Conservation (phyloP, 129 eudicot species). For the Saposhnikovia divaricata region DNA sequence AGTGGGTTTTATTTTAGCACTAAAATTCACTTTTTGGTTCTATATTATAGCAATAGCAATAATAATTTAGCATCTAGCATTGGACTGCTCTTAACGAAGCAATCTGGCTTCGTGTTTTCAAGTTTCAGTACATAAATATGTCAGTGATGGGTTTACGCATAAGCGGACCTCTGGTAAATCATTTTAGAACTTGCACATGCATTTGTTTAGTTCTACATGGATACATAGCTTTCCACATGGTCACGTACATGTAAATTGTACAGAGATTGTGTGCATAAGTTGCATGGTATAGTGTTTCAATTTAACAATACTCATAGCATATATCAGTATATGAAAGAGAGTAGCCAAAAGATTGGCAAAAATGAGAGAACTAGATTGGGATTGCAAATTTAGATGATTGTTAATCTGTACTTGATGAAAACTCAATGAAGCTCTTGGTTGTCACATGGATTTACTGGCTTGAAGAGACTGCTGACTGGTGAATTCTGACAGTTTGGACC, state of each 20-base stretch:
- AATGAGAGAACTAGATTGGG: background rate
- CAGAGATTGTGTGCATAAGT: slow-evolving; percentile 8
- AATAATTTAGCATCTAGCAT: too few relatives aligned
- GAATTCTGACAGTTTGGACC: slow-evolving; percentile 77
- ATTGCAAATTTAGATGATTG: slow-evolving; percentile 33
- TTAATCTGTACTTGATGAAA: slow-evolving; percentile 10
- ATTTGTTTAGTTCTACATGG: background rate
- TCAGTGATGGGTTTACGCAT: background rate
- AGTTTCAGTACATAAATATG: background rate
- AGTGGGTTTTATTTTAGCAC: too few relatives aligned
- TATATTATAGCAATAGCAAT: too few relatives aligned
- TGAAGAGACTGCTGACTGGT: slow-evolving; percentile 6
- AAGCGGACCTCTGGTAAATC: background rate
- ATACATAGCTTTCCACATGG: slow-evolving; percentile 3
- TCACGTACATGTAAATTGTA: slow-evolving; percentile 1
- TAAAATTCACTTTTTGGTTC: too few relatives aligned
- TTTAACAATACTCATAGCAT: slow-evolving; percentile 17
- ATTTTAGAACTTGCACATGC: background rate
- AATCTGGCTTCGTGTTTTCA: background rate
- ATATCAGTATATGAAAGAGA: slow-evolving; percentile 15
- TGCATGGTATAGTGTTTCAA: slow-evolving; percentile 19
- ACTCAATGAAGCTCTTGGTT: slow-evolving; percentile 23
- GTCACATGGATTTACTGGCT: slow-evolving; percentile 62
- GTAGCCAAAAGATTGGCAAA: background rate
- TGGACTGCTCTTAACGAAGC: too few relatives aligned